Percentiles rank a stretch among this genome's conserved stretches.
phyloP scores from a whole-genome alignment of 306 rosid species.

The Arachis hypogaea region DNA sequence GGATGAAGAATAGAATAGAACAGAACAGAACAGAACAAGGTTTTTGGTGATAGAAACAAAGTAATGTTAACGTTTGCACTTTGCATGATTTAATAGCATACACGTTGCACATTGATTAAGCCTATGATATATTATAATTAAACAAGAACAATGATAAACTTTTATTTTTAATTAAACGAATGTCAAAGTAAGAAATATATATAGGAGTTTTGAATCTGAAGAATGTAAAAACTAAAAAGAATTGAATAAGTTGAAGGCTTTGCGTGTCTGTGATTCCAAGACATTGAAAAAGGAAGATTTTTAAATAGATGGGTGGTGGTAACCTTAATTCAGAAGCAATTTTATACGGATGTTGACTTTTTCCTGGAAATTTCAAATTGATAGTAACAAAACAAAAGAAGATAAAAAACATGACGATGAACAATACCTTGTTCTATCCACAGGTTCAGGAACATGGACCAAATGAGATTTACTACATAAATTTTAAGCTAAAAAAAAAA shows the following conservation, averaged over 20 bases:
- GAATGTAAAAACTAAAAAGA: constrained; percentile 26
- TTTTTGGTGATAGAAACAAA: constrained; percentile 49
- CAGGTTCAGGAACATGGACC: neutral
- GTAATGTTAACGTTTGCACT: constrained; percentile 34
- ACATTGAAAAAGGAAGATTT: constrained; percentile 21
- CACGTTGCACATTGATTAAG: constrained; percentile 27
- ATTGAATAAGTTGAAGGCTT: constrained; percentile 1
- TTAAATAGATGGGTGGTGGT: constrained; percentile 33
- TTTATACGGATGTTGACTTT: constrained; percentile 35
- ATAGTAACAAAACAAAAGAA: neutral
- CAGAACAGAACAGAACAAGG: constrained; percentile 33
- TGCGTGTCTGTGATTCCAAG: constrained; percentile 31
- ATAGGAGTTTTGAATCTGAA: constrained; percentile 21
- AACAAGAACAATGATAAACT: constrained; percentile 2
- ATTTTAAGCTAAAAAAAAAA: neutral
- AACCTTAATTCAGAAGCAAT: constrained; percentile 44
- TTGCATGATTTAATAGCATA: constrained; percentile 31
- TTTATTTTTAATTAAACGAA: neutral
- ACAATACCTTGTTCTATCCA: neutral
- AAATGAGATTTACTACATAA: neutral
- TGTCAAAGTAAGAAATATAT: constrained; percentile 24
- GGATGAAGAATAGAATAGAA: constrained; percentile 23
- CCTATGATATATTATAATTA: constrained; percentile 6
- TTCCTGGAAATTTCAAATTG: neutral
- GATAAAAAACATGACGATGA: constrained; percentile 3